Conservation (phyloP, 2,329 filamentous ascomycete genomes). For the Geosmithia flava region DNA sequence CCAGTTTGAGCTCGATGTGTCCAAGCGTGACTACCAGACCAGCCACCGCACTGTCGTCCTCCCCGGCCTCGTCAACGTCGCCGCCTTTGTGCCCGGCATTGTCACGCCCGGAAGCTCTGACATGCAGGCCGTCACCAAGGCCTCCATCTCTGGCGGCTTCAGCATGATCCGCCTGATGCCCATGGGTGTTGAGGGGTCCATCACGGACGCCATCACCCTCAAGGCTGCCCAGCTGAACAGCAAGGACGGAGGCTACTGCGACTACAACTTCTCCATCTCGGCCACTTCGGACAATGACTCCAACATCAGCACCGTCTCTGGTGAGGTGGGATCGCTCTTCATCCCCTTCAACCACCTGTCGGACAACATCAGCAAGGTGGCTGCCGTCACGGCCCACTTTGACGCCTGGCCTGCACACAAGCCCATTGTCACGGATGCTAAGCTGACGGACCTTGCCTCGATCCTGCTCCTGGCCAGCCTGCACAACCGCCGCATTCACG, state of each 20-base stretch:
- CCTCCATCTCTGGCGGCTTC: slow-evolving; percentile 64
- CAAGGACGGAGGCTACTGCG: slow-evolving; percentile 55
- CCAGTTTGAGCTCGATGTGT: slow-evolving; percentile 74
- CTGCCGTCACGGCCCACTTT: slow-evolving; percentile 68
- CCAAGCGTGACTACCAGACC: slow-evolving; percentile 80
- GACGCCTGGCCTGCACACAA: slow-evolving; percentile 66
- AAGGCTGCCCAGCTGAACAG: slow-evolving; percentile 61
- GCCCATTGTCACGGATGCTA: slow-evolving; percentile 71
- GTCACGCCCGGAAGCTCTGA: slow-evolving; percentile 52
- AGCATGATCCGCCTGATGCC: slow-evolving; percentile 74
- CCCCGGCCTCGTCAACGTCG: slow-evolving; percentile 65
- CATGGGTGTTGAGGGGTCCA: slow-evolving; percentile 57
- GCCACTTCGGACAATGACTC: slow-evolving; percentile 63
- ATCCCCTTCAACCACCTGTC: slow-evolving; percentile 74
- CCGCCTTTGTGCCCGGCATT: slow-evolving; percentile 68
- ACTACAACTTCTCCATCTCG: slow-evolving; percentile 70
- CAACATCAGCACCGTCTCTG: slow-evolving; percentile 59
- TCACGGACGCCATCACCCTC: slow-evolving; percentile 60
- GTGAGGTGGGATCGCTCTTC: slow-evolving; percentile 68
- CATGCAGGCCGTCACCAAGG: slow-evolving; percentile 57
- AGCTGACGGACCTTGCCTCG: slow-evolving; percentile 69
- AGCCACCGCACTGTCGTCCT: slow-evolving; percentile 68
- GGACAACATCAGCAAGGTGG: slow-evolving; percentile 75
- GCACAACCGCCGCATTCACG: slow-evolving; percentile 66
- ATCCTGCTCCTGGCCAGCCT: slow-evolving; percentile 67